These are phyloP conservation scores for Teratosphaeriaceae sp. DNA, from an alignment of 2,329 filamentous ascomycete genomes.

Conservation along the genomic window DNA sequence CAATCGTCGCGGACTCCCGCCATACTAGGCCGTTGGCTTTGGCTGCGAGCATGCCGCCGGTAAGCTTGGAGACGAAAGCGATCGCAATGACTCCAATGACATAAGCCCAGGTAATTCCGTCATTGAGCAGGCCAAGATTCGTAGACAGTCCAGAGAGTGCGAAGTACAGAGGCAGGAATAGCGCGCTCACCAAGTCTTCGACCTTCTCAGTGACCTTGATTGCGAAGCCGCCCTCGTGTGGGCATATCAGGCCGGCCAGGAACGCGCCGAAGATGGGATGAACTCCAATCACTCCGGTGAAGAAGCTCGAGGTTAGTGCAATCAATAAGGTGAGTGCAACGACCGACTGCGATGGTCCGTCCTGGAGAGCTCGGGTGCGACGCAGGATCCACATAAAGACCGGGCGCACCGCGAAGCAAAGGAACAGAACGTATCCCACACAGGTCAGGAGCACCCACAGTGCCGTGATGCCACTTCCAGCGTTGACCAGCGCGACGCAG, in stretches of 20 bases:
- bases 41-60: conserved; percentile 74
- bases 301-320: conserved; percentile 73
- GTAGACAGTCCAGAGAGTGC: conserved; percentile 86
- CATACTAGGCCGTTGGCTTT: conserved; percentile 71
- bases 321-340: conserved; percentile 77
- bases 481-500: conserved; percentile 89
- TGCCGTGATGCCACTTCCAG: conserved; percentile 71
- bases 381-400: conserved; percentile 67
- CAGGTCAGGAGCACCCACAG: conserved; percentile 76
- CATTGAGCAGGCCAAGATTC: conserved; percentile 74
- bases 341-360: conserved; percentile 80
- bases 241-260: conserved; percentile 80
- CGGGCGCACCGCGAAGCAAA: conserved; percentile 67
- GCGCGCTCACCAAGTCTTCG: conserved; percentile 76
- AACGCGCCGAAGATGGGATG: conserved; percentile 95
- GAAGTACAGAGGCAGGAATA: conserved; percentile 90
- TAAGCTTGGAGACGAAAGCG: conserved; percentile 79
- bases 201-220: conserved; percentile 92
- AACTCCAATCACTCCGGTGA: conserved; percentile 83
- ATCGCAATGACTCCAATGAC: conserved; percentile 75
- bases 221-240: conserved; percentile 81
- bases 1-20: conserved; percentile 85
- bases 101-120: conserved; percentile 81
- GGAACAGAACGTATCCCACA: conserved; percentile 67
- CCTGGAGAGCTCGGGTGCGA: conserved; percentile 70